Conservation (phyloP, 2,329 filamentous ascomycete genomes). For the Madurella mycetomatis region DNA sequence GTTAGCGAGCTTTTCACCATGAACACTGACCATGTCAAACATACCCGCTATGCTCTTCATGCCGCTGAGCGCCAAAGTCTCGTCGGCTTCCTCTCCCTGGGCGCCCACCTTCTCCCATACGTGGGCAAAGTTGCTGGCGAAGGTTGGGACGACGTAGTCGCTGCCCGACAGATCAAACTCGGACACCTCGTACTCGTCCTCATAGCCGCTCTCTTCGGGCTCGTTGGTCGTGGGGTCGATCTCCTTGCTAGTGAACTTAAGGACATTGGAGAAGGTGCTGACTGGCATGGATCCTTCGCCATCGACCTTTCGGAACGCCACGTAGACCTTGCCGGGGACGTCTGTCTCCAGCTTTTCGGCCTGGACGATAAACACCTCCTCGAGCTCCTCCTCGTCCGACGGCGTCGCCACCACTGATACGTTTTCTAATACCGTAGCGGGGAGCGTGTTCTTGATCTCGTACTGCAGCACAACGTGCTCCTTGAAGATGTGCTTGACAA, state of each 20-base stretch:
- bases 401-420: constrained; percentile 79
- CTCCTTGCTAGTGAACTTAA: constrained; percentile 98
- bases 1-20: constrained; percentile 1
- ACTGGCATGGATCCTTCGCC: constrained; percentile 74
- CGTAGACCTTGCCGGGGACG: constrained; percentile 89
- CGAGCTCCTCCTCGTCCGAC: constrained; percentile 73
- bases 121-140: constrained; percentile 91
- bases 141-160: constrained; percentile 90
- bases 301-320: constrained; percentile 80
- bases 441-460: constrained; percentile 94
- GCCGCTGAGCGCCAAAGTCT: constrained; percentile 82
- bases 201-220: constrained; percentile 87
- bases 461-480: constrained; percentile 94
- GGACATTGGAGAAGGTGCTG: constrained; percentile 80
- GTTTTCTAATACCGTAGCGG: constrained; percentile 84
- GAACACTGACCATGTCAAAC: constrained; percentile 31
- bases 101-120: constrained; percentile 92
- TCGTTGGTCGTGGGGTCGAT: constrained; percentile 93
- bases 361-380: constrained; percentile 92
- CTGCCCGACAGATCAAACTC: constrained; percentile 87
- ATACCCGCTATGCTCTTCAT: constrained; percentile 90
- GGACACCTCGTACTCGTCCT: constrained; percentile 96
- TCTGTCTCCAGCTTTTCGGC: constrained; percentile 77
- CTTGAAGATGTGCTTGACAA: constrained; percentile 97
- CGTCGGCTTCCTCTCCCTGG: constrained; percentile 82